phyloP scores from a whole-genome alignment of 1,284 basidiomycete species.

The Wallemia mellicola region DNA sequence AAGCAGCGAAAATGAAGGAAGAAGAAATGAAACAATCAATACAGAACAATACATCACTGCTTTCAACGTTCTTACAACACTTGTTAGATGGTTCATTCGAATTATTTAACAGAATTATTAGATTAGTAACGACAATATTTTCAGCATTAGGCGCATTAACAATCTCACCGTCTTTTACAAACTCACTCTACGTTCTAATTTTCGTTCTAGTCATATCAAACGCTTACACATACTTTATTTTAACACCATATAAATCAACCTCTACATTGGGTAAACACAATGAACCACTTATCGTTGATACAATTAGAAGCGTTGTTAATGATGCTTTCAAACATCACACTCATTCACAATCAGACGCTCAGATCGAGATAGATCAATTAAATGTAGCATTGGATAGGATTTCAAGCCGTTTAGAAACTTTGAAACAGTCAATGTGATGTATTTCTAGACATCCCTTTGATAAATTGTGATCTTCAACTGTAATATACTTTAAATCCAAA shows the following conservation, averaged over 20 bases:
- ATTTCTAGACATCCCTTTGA: too few species aligned
- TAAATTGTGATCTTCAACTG: too few species aligned
- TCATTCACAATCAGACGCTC: neutral
- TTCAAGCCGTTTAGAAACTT: neutral
- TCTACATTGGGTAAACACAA: neutral
- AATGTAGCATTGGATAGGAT: neutral
- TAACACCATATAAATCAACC: neutral
- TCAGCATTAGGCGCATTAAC: neutral
- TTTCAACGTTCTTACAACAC: neutral
- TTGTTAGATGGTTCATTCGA: neutral
- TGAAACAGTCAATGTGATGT: neutral
- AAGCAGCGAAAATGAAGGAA: neutral
- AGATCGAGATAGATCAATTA: neutral
- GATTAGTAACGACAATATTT: neutral
- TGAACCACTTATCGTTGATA: neutral
- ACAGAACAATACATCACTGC: neutral
- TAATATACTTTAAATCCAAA: too few species aligned
- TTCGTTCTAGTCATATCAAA: neutral
- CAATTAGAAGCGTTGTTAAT: neutral
- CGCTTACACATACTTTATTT: neutral
- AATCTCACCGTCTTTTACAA: neutral
- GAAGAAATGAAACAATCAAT: neutral
- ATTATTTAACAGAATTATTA: neutral
- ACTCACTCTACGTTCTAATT: neutral
- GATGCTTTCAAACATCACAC: neutral